Base-by-base conservation (phyloP, 768 basidiomycete genomes). In the Russula griseocarnosa region DNA sequence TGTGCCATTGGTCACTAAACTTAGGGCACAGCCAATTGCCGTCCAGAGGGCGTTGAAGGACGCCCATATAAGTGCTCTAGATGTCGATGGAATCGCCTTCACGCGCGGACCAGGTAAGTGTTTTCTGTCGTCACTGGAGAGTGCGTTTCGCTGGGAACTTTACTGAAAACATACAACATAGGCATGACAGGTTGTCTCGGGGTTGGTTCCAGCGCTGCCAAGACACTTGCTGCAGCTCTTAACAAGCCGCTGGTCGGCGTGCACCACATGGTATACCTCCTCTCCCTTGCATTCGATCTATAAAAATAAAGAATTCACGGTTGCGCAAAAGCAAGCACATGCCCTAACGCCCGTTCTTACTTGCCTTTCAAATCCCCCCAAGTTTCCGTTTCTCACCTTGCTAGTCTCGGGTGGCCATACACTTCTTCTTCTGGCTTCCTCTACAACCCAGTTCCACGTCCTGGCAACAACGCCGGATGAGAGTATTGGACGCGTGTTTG, bases 391-490 rank as follows among this genome's bases (percentile, higher is more conserved):
- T 77, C 81, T 98, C 40, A 87, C 90, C 0, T 79, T 98, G 14
- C 81, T 98, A 20, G 80, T 96, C 54, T 95, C 94, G 0, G 96
- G 96, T n/a, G 95, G 95, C 3, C 96, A 98, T 73, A 94, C 95
- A 0, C 79, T 98, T 44, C 80, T 98, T 42, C 79, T 97, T 1
- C 84, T 96, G 13, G 91, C 87, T 1, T 78, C 72, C 0, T 85
- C 86, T 2, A 72, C 74, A 30, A 77, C 76, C 6, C 74, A 78
- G 0, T 97, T 91, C 73, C 78, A 79, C 63, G 82, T 89, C 44
- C 76, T 98, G 32, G 87, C 89, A 0, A 87, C 86, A 18, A 91
- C 89, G 0, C 74, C 77, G 6, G 93, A 95, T 68, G 83, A 84
- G 70, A 85, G 84, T 62, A 82, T 94, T 24, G 93, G 94, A 1